Evolutionary conservation across 148 eudicot species (phyloP), one percentile per base, ranked within the genome.

Genomic region (Rhododendron williamsianum): DNA sequence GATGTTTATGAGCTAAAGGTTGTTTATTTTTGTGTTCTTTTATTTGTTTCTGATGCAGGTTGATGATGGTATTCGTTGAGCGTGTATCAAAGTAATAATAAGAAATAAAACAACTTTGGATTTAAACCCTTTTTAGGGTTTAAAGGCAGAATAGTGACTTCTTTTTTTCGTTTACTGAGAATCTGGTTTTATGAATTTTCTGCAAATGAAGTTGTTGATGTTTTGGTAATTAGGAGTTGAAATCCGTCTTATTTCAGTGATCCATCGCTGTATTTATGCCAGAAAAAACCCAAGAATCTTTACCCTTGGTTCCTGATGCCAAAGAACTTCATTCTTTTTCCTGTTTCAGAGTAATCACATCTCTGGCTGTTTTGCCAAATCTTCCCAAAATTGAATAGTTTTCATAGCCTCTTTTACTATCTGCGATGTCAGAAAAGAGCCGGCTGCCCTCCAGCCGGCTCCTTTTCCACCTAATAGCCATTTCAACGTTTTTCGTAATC

Each of bases 341-440:
- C 52, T 19, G 63, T 71, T 83, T 13, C 60, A 71, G 45, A 45
- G 76, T 45, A 65, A 65, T 45, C 73, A 25, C 4, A 13, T 82
- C 58, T 71, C 45, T 21, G 72, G 63, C 25, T 16, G 56, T 27
- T 45, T 67, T 16, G 30, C 48, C 48, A 46, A 48, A 48, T 84
- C 60, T 74, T 51, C 38, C 33, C 13, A 41, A 81, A 69, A 46
- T 58, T 54, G 46, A 54, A 25, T 80, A 10, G 82, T 15, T 72
- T 36, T 58, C 36, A 48, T 73, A 49, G 23, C 65, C 72, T 71
- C 69, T 73, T 58, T 80, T 33, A 84, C 87, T 91, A 89, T 76
- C 83, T 88, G 87, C 86, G 76, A 92, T 92, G 92, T 78, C 89
- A 46, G 95, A 93, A 76, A 95, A 92, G 87, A 87, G 88, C 83